Evolutionary conservation across 2,329 filamentous ascomycete genomes (phyloP).

Genomic region (Balansia obtecta): DNA sequence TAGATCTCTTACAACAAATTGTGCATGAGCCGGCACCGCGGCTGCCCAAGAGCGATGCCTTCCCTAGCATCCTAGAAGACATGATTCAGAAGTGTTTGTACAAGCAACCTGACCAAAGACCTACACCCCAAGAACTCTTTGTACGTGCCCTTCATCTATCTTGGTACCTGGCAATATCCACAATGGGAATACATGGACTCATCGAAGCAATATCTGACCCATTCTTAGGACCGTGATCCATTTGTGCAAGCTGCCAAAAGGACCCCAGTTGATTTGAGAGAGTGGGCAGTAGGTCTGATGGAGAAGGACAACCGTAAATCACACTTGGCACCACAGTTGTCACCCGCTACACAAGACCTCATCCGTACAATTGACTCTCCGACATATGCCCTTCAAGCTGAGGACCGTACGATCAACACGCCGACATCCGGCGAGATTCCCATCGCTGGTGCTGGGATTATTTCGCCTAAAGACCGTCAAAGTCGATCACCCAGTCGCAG

Average conservation of each 20-base stretch:
- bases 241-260: constrained; percentile 95
- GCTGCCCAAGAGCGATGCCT: constrained; percentile 93
- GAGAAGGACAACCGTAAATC: constrained; percentile 93
- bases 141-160: constrained; percentile 28
- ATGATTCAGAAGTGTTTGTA: constrained; percentile 94
- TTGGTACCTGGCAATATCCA: not conserved
- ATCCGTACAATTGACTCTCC: constrained; percentile 53
- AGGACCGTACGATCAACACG: constrained; percentile 38
- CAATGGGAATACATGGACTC: not conserved
- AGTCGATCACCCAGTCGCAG: constrained; percentile 41
- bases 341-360: constrained; percentile 66
- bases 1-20: constrained; percentile 93
- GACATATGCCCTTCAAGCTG: constrained; percentile 27
- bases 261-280: constrained; percentile 84
- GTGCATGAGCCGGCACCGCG: constrained; percentile 90
- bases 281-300: constrained; percentile 91
- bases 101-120: constrained; percentile 79
- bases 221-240: constrained; percentile 65
- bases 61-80: constrained; percentile 86
- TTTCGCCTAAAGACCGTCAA: constrained; percentile 40
- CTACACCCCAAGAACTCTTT: constrained; percentile 86
- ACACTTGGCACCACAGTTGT: constrained; percentile 70
- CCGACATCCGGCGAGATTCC: constrained; percentile 64
- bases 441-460: constrained; percentile 43
- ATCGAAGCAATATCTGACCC: constrained; percentile 4